Conservation (phyloP, 345 rosid genomes). For the Cardiospermum halicacabum region DNA sequence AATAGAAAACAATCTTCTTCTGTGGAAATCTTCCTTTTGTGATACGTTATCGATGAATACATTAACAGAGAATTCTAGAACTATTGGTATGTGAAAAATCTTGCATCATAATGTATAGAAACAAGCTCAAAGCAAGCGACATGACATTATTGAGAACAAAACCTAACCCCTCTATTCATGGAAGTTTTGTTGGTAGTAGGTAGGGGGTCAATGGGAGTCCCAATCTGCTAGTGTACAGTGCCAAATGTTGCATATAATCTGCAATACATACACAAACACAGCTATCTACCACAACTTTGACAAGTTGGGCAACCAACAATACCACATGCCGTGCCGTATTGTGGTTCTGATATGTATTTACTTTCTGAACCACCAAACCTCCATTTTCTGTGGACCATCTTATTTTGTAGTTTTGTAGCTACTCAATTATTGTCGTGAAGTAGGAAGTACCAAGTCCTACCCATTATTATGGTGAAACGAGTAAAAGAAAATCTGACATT, state of each 20-base stretch:
- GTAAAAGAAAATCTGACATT: too few relatives aligned
- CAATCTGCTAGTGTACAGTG: neutral
- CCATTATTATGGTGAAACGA: too few relatives aligned
- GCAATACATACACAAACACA: neutral
- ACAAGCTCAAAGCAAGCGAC: too few relatives aligned
- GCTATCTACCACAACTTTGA: constrained; percentile 8
- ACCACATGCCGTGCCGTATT: constrained; percentile 9
- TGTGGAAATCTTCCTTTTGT: neutral
- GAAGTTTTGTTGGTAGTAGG: too few relatives aligned
- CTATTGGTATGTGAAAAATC: too few relatives aligned
- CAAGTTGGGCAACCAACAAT: constrained; percentile 12
- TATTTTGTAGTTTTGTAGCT: neutral
- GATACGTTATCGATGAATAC: neutral
- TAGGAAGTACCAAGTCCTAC: neutral
- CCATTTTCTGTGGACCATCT: constrained; percentile 8
- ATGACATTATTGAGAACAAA: too few relatives aligned
- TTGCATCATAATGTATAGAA: too few relatives aligned
- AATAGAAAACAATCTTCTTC: too few relatives aligned
- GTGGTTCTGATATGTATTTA: constrained; percentile 7
- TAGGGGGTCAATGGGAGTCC: too few relatives aligned
- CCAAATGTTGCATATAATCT: neutral
- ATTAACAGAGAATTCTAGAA: too few relatives aligned
- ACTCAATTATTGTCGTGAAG: neutral
- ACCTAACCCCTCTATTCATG: too few relatives aligned
- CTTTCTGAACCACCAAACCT: constrained; percentile 12